Base-by-base conservation (phyloP, 306 rosid genomes). In the Quercus robur region DNA sequence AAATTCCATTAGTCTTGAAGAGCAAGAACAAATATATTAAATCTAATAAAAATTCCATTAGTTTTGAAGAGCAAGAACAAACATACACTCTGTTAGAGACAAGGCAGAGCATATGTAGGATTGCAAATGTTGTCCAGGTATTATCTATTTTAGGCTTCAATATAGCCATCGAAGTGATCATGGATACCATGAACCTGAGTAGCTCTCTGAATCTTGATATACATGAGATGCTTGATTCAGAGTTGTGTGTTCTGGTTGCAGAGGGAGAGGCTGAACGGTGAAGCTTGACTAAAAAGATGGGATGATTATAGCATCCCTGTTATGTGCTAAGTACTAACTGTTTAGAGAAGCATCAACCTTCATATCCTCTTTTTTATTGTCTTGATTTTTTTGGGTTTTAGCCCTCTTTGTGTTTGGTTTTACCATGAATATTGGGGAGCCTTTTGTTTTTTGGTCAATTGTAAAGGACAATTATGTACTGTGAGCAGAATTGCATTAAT, bases 141-240 rank as follows among this genome's bases (percentile, higher is more conserved):
- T 38, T 38, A 38, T 7, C 93, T 76, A 73, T 79, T 9, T 76
- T 94, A 86, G 97, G 97, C 23, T 90, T 94, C 85, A 80, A 58
- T 75, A 77, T 94, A 70, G 84, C 92, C 0, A 49, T 81, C 26
- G 94, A 94, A 79, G 84, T 91, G 73, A 84, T 94, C 75, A 66
- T 76, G 83, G 97, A 89, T 69, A 86, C 86, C 2, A 78, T 89
- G 20, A 81, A 86, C 78, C 84, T 87, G 70, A 91, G 97, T 83
- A 81, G 84, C 28, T 86, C 93, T 51, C 58, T 83, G 71, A 89
- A 91, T 74, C 67, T 88, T 19, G 93, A 88, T 49, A 78, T 85
- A 58, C 89, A 93, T 18, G 94, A 93, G 49, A 93, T 94, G 99
- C 94, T 94, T 64, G 95, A 90, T 74, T 83, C 97, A 5, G 96